These are phyloP conservation scores for Cucumis variabilis DNA, from an alignment of 331 rosid species.

Conservation along the genomic window DNA sequence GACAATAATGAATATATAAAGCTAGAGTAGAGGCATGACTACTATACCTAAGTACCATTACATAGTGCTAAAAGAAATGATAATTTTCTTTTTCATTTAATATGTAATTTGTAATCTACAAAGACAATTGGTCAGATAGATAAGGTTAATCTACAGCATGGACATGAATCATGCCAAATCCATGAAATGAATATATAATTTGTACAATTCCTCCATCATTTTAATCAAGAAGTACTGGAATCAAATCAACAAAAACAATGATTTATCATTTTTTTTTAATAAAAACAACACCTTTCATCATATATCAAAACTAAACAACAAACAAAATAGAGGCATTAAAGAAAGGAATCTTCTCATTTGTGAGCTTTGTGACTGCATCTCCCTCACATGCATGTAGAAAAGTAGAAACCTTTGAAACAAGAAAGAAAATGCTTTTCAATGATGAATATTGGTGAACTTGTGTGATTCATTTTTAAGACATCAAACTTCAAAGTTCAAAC, in stretches of 20 bases:
- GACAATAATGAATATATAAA: background rate
- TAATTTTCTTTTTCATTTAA: background rate
- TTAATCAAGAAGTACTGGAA: slow-evolving; percentile 81
- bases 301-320: slow-evolving; percentile 17
- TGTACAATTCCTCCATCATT: slow-evolving; percentile 72
- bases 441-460: background rate
- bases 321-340: slow-evolving; percentile 78
- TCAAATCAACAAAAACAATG: background rate
- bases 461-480: background rate
- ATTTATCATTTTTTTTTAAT: background rate
- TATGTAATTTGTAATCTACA: too few species aligned
- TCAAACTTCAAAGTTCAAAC: background rate
- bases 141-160: too few species aligned
- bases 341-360: slow-evolving; percentile 80
- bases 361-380: slow-evolving; percentile 91
- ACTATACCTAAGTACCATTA: background rate
- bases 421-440: background rate
- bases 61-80: background rate
- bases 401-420: slow-evolving; percentile 72
- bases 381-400: slow-evolving; percentile 97
- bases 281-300: too few species aligned
- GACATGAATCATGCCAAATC: slow-evolving; percentile 5
- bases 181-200: background rate
- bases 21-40: background rate
- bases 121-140: too few species aligned